Evolutionary conservation across 2,329 filamentous ascomycete genomes (phyloP).

Genomic region (Orbilia brochopaga): DNA sequence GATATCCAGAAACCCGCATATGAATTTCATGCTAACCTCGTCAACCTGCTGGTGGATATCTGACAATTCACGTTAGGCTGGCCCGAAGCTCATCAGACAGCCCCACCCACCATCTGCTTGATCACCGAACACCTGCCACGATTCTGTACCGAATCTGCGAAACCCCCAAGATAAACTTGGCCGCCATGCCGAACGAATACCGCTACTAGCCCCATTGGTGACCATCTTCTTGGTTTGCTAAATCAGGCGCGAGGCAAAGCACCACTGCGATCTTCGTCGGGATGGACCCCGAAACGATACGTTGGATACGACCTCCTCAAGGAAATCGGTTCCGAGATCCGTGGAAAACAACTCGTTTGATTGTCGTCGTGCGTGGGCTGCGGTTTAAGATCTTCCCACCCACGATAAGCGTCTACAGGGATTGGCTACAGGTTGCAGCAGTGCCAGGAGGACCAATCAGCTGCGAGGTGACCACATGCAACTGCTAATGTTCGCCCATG

Average conservation of each 20-base stretch:
- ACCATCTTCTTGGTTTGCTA: conserved; percentile 3
- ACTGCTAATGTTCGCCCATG: conserved; percentile 4
- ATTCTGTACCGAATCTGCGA: conserved; percentile 43
- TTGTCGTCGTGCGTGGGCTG: background rate
- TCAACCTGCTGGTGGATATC: no score
- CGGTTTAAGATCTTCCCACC: background rate
- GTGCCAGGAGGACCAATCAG: conserved; percentile 6
- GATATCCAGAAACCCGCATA: background rate
- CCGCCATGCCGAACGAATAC: conserved; percentile 13
- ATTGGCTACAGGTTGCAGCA: background rate
- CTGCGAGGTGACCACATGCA: conserved; percentile 4
- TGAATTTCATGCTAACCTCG: no score
- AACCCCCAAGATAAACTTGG: conserved; percentile 17
- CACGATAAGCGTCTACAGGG: background rate
- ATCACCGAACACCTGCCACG: conserved; percentile 7
- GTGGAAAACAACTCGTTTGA: background rate
- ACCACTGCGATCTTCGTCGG: background rate
- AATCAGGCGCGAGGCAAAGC: background rate
- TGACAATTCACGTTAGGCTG: no score
- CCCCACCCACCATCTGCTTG: background rate
- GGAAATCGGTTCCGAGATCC: conserved; percentile 3
- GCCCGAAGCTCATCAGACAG: no score
- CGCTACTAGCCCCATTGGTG: conserved; percentile 2
- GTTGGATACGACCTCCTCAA: background rate
- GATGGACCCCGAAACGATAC: background rate